These are phyloP conservation scores for Colletotrichum destructivum DNA, from an alignment of 2,329 filamentous ascomycete species.

Conservation along the genomic window DNA sequence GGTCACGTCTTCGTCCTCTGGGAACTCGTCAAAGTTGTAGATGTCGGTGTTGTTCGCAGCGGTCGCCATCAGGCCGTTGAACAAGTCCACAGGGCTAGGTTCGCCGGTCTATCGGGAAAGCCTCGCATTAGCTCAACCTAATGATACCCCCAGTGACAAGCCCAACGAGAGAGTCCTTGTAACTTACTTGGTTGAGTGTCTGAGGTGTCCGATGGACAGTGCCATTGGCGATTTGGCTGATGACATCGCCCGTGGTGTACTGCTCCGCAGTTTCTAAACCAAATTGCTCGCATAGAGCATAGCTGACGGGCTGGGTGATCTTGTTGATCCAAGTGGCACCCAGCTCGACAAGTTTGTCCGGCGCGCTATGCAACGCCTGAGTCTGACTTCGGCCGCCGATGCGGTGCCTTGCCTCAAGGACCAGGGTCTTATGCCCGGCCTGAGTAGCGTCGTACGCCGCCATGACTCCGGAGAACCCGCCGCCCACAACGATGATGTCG, in stretches of 20 bases:
- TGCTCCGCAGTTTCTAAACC: slow-evolving; percentile 38
- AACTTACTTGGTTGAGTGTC: not conserved
- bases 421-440: slow-evolving; percentile 12
- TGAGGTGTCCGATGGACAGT: not conserved
- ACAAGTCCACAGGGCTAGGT: not conserved
- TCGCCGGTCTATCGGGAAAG: not conserved
- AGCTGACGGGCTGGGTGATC: slow-evolving; percentile 33
- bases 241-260: slow-evolving; percentile 25
- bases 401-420: slow-evolving; percentile 22
- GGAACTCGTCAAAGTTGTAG: slow-evolving; percentile 16
- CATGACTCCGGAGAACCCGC: slow-evolving; percentile 36
- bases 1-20: slow-evolving; percentile 7
- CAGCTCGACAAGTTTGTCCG: slow-evolving; percentile 25
- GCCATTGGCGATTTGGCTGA: slow-evolving; percentile 21
- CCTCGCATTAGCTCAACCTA: not conserved
- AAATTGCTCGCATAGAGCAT: slow-evolving; percentile 27
- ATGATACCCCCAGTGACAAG: not conserved
- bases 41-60: slow-evolving; percentile 10
- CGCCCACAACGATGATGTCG: slow-evolving; percentile 41
- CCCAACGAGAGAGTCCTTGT: not conserved
- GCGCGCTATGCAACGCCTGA: slow-evolving; percentile 6
- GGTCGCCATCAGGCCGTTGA: not conserved
- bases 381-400: slow-evolving; percentile 39
- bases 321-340: slow-evolving; percentile 44
- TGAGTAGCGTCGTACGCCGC: slow-evolving; percentile 27